Conservation (phyloP, 441 rosid genomes). For the Adansonia madagascariensis region DNA sequence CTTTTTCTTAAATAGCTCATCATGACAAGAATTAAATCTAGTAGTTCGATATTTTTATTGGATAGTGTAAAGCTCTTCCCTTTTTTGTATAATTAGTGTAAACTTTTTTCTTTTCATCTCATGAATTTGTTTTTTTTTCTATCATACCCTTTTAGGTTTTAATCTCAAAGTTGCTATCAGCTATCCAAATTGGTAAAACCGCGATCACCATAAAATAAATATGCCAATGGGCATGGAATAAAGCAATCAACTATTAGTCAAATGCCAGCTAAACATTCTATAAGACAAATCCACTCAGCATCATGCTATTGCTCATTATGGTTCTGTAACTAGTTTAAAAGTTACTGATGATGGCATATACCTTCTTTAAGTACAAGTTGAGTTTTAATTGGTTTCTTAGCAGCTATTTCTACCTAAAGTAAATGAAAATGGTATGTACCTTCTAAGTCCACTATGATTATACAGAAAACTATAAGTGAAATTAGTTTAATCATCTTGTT, state of each 20-base stretch:
- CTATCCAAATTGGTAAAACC: slow-evolving; percentile 48
- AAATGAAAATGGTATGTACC: no score
- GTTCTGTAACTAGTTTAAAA: slow-evolving; percentile 84
- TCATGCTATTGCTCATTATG: slow-evolving; percentile 92
- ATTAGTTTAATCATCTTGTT: background rate
- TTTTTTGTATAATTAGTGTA: background rate
- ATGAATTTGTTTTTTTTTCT: no score
- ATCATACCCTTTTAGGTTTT: slow-evolving; percentile 39
- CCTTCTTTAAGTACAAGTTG: slow-evolving; percentile 87
- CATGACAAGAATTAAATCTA: slow-evolving; percentile 27
- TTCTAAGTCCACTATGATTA: background rate
- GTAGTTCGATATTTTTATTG: background rate
- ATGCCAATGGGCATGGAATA: slow-evolving; percentile 54
- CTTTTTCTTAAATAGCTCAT: slow-evolving; percentile 25
- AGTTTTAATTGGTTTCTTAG: slow-evolving; percentile 26
- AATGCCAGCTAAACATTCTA: slow-evolving; percentile 53
- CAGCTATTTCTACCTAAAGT: background rate
- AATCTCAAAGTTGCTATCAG: slow-evolving; percentile 32
- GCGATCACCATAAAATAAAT: slow-evolving; percentile 47
- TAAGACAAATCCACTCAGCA: slow-evolving; percentile 69
- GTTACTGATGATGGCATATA: slow-evolving; percentile 85
- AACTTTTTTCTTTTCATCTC: background rate
- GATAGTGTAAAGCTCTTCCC: background rate
- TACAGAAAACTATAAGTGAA: background rate
- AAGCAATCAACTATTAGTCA: slow-evolving; percentile 60